Conservation (phyloP, 1,284 basidiomycete species). For the Heterobasidion parviporum region DNA sequence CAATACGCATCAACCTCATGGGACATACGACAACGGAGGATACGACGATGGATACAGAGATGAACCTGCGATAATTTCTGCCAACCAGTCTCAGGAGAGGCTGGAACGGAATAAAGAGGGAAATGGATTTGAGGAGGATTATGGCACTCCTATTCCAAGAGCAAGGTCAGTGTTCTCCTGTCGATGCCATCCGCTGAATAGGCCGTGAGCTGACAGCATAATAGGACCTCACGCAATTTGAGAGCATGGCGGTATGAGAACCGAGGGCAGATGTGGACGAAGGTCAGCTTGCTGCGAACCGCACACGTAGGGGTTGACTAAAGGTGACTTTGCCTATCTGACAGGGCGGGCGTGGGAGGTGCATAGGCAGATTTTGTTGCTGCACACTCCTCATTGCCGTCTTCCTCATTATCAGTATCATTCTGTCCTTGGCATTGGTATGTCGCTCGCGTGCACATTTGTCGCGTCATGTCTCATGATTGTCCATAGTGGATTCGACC, state of each 20-base stretch:
- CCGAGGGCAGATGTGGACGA: constrained; percentile 9
- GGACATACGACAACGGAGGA: constrained; percentile 30
- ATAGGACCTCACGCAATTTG: constrained; percentile 4
- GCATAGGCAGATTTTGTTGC: constrained; percentile 49
- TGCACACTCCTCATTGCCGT: constrained; percentile 52
- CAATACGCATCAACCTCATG: constrained; percentile 33
- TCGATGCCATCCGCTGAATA: neutral
- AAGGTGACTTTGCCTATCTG: neutral
- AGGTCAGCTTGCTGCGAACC: neutral
- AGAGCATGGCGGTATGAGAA: constrained; percentile 10
- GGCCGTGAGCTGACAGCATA: neutral
- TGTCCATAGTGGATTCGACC: constrained; percentile 67
- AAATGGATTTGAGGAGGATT: constrained; percentile 15
- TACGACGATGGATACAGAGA: constrained; percentile 34
- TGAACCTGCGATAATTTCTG: constrained; percentile 20
- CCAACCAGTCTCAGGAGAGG: constrained; percentile 12
- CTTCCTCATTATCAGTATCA: constrained; percentile 53
- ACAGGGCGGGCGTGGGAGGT: constrained; percentile 10
- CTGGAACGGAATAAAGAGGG: constrained; percentile 7
- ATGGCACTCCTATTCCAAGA: constrained; percentile 1
- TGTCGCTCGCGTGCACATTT: constrained; percentile 17
- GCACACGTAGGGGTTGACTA: neutral
- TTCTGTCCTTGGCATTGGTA: constrained; percentile 67
- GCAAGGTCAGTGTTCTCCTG: neutral
- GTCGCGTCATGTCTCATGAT: neutral